A percentile compares a stretch with the other conserved stretches of the same genome.
phyloP scores from a whole-genome alignment of 768 basidiomycete species.

The Rhodotorula graminis region DNA sequence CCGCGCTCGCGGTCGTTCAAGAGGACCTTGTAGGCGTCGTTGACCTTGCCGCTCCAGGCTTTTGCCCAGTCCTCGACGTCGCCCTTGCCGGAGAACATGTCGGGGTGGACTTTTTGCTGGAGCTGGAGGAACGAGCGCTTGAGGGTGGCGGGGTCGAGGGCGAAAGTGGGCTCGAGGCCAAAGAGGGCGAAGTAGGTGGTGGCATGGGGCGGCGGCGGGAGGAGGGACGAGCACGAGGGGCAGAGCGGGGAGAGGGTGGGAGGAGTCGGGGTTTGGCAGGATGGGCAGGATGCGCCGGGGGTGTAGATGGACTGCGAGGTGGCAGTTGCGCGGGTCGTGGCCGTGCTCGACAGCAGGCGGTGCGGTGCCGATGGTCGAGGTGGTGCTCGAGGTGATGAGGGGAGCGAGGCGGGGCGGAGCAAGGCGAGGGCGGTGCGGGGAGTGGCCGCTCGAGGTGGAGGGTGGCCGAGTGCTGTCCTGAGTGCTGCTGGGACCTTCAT shows the following conservation, averaged over 20 bases:
- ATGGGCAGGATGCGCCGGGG: slow-evolving; percentile 41
- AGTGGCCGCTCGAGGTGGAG: no score
- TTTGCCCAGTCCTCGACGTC: slow-evolving; percentile 44
- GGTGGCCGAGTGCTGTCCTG: no score
- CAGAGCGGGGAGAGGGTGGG: slow-evolving; percentile 43
- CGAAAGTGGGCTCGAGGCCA: slow-evolving; percentile 42
- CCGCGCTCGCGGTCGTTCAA: slow-evolving; percentile 46
- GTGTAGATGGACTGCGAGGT: slow-evolving; percentile 2
- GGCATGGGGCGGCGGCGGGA: slow-evolving; percentile 42
- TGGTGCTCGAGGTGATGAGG: no score
- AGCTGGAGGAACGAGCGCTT: slow-evolving; percentile 45
- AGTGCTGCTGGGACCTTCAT: no score
- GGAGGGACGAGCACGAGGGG: slow-evolving; percentile 43
- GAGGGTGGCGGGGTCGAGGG: slow-evolving; percentile 44
- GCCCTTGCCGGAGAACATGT: slow-evolving; percentile 45
- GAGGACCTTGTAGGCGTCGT: slow-evolving; percentile 61
- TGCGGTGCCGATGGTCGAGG: no score
- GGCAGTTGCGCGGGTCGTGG: no score
- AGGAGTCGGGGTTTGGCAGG: slow-evolving; percentile 39
- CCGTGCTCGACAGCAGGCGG: no score
- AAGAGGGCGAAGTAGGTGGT: slow-evolving; percentile 45
- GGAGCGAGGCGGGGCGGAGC: no score
- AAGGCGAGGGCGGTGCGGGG: no score
- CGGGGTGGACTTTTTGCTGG: slow-evolving; percentile 50
- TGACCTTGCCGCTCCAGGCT: slow-evolving; percentile 57